Conservation (phyloP, 345 rosid species). For the Ceriops decandra region DNA sequence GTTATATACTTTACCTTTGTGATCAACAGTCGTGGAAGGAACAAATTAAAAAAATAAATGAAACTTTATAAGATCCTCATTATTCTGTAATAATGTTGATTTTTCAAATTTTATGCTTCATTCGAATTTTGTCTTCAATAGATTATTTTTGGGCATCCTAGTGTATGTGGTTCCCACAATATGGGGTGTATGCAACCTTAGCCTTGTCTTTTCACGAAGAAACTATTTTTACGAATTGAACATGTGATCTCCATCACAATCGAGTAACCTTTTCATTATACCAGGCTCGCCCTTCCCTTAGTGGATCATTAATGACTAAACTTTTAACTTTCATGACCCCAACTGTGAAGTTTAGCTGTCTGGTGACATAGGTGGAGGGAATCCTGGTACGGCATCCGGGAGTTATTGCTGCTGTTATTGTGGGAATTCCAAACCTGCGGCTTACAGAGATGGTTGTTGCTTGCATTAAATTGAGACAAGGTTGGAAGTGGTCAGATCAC, state of each 20-base stretch:
- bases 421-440: slow-evolving; percentile 60
- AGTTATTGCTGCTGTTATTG: slow-evolving; percentile 44
- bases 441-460: slow-evolving; percentile 73
- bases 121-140: not conserved
- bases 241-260: no score
- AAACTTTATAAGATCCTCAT: not conserved
- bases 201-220: no score
- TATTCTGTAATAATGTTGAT: not conserved
- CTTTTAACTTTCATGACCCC: not conserved
- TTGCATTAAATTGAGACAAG: slow-evolving; percentile 50
- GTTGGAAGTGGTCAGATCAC: slow-evolving; percentile 59
- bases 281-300: no score
- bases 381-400: slow-evolving; percentile 57
- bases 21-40: not conserved
- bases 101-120: not conserved
- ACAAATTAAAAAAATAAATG: not conserved
- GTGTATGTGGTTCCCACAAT: no score
- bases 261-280: no score
- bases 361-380: slow-evolving; percentile 52
- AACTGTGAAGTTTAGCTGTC: slow-evolving; percentile 3
- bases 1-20: not conserved
- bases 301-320: not conserved
- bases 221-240: no score
- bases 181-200: no score
- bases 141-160: not conserved